Base-by-base conservation (phyloP, 306 rosid species). In the Prunus padus region DNA sequence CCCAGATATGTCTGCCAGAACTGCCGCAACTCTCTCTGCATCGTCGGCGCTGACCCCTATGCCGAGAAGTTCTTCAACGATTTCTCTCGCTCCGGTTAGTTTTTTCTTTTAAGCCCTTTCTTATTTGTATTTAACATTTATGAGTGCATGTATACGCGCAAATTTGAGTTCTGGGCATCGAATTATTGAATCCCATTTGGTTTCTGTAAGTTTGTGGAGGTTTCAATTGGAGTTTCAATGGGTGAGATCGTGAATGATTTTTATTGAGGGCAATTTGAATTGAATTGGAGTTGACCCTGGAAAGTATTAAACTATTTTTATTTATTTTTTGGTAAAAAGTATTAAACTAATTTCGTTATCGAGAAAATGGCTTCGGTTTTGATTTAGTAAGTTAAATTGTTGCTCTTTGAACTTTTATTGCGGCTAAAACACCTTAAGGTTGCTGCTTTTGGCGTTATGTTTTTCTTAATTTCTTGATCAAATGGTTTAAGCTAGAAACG, bases 1-100 rank as follows among this genome's bases (percentile, higher is more conserved):
- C 97, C 96, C 52, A 86, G 96, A 81, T 92, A 92, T 92, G 84
- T 77, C 75, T 96, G 98, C 78, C 99, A 96, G 89, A 92, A 90
- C 82, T 96, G 98, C 83, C 97, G 90, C 74, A 88, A 89, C 79
- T 65, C 88, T 18, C 93, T 92, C 65, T 88, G 91, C 82, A 51
- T 96, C 82, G 85, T 90, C 75, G 98, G 97, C 84, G 97, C 91
- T 74, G 99, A 90, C 80, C 80, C 96, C 70, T 88, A 92, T 52
- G 93, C 96, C 47, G 99, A 95, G 18, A 90, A 90, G 71, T 95
- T 90, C 90, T 75, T 84, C 70, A 88, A 67, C 76, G 97, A 95
- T 54, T 77, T 89, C 49, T 87, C 91, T 80, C 93, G 99, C 67
- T 89, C 99, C 5, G 98, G 99, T 96, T 42, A 59, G 83, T 50